Conservation (phyloP, 768 basidiomycete species). For the Collybiopsis luxurians region DNA sequence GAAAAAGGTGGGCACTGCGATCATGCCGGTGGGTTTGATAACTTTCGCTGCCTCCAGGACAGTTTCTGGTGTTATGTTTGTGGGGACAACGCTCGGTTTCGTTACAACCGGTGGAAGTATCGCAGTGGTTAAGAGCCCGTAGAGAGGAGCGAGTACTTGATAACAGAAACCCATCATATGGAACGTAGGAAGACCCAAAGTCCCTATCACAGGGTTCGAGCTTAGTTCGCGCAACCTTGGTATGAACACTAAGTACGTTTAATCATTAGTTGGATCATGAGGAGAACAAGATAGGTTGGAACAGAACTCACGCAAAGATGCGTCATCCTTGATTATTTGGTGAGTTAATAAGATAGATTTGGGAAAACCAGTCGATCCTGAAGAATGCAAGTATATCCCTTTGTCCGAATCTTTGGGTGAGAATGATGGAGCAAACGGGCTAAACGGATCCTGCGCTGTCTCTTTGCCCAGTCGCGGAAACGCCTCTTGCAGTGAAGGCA, state of each 20-base stretch:
- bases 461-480: constrained; percentile 28
- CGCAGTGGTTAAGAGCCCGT: constrained; percentile 12
- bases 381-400: constrained; percentile 27
- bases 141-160: constrained; percentile 15
- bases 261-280: background rate
- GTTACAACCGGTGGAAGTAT: constrained; percentile 23
- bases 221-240: background rate
- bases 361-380: constrained; percentile 29
- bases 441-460: constrained; percentile 5
- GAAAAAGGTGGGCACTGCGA: constrained; percentile 21
- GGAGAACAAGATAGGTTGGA: background rate
- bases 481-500: constrained; percentile 14
- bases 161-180: constrained; percentile 16
- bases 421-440: constrained; percentile 8
- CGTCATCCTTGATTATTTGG: constrained; percentile 15
- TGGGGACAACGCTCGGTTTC: constrained; percentile 14
- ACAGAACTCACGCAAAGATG: constrained; percentile 18
- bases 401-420: constrained; percentile 10
- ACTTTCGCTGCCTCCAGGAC: constrained; percentile 15
- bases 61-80: constrained; percentile 18
- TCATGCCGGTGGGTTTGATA: constrained; percentile 14
- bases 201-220: constrained; percentile 3
- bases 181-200: constrained; percentile 19
- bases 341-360: constrained; percentile 24
- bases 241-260: background rate